Evolutionary conservation across 306 rosid species (phyloP), one percentile per base, ranked within the genome.

Genomic region (Comarum palustre): DNA sequence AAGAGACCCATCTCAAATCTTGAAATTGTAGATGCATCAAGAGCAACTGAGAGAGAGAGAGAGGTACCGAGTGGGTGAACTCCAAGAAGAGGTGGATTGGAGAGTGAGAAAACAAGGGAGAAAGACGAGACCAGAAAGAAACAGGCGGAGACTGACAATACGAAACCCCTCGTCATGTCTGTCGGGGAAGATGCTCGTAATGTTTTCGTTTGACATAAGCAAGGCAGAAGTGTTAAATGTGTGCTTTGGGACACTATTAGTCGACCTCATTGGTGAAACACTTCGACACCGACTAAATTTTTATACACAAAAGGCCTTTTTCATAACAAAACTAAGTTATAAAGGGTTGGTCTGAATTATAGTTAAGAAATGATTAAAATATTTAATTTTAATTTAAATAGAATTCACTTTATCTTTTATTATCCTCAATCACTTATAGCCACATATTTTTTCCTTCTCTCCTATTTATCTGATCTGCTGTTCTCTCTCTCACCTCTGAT

Each of bases 51-150:
- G 58, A 36, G 72, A 82, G 39, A 59, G 1, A 50, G 48, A 39
- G 38, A 7, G 20, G 55, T 76, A 93, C 96, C 97, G 39, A 93
- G 86, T 39, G 97, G 98, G 42, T 93, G 97, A 60, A 87, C 77
- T 75, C 98, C 97, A 27, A 75, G 73, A 73, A 90, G 75, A 39
- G 80, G 69, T 61, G 86, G 76, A 66, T 62, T 55, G 51, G 91
- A 46, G 71, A 50, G 22, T 16, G 73, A 82, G 55, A 25, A 36
- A 68, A 68, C 77, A 48, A 20, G 73, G 75, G 78, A 71, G 78
- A 75, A 51, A 55, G 52, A 77, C 8, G 73, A 78, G 67, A 77
- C 70, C 15, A 90, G 66, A 52, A 86, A 75, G 43, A 87, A 71
- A 76, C 73, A 86, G 55, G 66, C 62, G 57, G 58, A 82, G 71